Conservation (phyloP, 768 basidiomycete genomes). For the Rhodosporidiobolus odoratus region DNA sequence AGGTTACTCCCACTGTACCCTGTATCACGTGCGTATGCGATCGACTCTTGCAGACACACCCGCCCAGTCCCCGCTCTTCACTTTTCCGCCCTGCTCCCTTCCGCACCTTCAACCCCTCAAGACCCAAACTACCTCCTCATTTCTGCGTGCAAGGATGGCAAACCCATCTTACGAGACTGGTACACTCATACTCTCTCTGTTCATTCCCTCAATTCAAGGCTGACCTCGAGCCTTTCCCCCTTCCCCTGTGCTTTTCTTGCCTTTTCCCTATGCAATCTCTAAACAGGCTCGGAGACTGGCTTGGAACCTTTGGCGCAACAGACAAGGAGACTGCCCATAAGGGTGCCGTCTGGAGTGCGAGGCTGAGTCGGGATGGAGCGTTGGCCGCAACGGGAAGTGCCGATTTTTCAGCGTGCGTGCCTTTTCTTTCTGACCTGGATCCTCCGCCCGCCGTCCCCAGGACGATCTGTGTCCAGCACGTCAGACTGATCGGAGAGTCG, state of each 20-base stretch:
- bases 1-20: background rate
- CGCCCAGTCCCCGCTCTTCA: slow-evolving; percentile 79
- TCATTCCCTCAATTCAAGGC: background rate
- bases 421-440: background rate
- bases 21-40: background rate
- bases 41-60: slow-evolving; percentile 44
- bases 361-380: slow-evolving; percentile 77
- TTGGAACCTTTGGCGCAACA: slow-evolving; percentile 58
- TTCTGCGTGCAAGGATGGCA: slow-evolving; percentile 98
- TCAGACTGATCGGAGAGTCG: background rate
- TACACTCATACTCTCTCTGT: background rate
- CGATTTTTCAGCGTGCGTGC: slow-evolving; percentile 88
- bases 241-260: background rate
- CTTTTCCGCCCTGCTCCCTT: slow-evolving; percentile 68
- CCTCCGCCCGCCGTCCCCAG: slow-evolving; percentile 7
- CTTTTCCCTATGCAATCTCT: too few relatives aligned
- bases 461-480: background rate
- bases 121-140: slow-evolving; percentile 84
- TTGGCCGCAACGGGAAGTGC: slow-evolving; percentile 88
- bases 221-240: background rate
- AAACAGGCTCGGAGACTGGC: slow-evolving; percentile 99
- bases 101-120: slow-evolving; percentile 45
- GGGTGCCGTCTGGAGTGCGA: slow-evolving; percentile 95
- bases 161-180: slow-evolving; percentile 53
- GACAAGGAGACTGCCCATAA: slow-evolving; percentile 49